Conservation (phyloP, 2,329 filamentous ascomycete genomes). For the Bipolaris sorokiniana region DNA sequence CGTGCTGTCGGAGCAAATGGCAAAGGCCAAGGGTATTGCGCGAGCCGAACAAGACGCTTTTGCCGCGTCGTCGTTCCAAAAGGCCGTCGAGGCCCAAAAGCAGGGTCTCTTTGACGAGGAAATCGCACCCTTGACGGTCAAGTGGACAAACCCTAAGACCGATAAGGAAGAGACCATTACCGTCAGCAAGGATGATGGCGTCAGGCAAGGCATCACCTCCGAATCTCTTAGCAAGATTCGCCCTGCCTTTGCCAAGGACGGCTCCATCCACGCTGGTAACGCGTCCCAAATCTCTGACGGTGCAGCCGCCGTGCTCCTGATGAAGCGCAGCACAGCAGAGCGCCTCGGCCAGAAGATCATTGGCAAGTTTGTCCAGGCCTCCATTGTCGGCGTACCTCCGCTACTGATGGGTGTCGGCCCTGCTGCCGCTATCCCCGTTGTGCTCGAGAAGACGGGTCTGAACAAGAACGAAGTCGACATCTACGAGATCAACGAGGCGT, state of each 20-base stretch:
- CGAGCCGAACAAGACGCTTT: slow-evolving; percentile 86
- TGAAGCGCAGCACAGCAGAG: slow-evolving; percentile 92
- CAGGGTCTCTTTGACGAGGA: slow-evolving; percentile 91
- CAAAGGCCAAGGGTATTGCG: slow-evolving; percentile 76
- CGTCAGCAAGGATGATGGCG: slow-evolving; percentile 84
- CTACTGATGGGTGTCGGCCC: slow-evolving; percentile 96
- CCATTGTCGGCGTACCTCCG: slow-evolving; percentile 86
- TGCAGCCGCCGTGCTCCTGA: slow-evolving; percentile 90
- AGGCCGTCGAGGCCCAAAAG: slow-evolving; percentile 83
- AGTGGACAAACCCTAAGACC: slow-evolving; percentile 89
- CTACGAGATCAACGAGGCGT: slow-evolving; percentile 99
- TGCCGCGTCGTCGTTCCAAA: slow-evolving; percentile 90
- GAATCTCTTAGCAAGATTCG: slow-evolving; percentile 91
- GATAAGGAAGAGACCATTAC: slow-evolving; percentile 83
- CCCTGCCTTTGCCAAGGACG: slow-evolving; percentile 88
- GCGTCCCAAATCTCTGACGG: slow-evolving; percentile 93
- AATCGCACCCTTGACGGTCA: slow-evolving; percentile 83
- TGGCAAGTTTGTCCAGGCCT: slow-evolving; percentile 88
- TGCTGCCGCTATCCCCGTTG: slow-evolving; percentile 93
- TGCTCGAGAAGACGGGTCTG: slow-evolving; percentile 85
- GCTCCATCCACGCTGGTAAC: slow-evolving; percentile 94
- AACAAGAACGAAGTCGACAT: slow-evolving; percentile 87
- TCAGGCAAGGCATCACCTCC: slow-evolving; percentile 81
- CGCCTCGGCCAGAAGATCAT: slow-evolving; percentile 85
- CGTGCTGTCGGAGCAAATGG: slow-evolving; percentile 91